These are phyloP conservation scores for Jacaranda mimosifolia DNA, from an alignment of 257 asterid genomes.

Conservation along the genomic window DNA sequence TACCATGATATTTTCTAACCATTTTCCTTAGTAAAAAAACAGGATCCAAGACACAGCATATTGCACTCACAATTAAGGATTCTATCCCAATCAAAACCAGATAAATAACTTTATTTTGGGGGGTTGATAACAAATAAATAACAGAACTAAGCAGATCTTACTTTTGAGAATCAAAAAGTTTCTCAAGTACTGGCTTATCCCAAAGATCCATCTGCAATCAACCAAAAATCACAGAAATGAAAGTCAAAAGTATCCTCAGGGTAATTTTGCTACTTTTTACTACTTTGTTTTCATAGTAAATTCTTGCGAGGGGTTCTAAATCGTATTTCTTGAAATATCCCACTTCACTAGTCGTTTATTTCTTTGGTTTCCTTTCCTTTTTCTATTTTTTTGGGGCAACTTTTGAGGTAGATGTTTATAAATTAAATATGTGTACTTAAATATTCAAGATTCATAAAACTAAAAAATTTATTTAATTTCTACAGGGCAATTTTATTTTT, in stretches of 20 bases:
- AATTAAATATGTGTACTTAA: too few species aligned
- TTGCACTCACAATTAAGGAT: constrained; percentile 25
- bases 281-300: too few species aligned
- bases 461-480: too few species aligned
- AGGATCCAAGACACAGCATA: constrained; percentile 24
- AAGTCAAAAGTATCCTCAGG: neutral
- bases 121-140: neutral
- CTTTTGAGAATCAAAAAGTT: constrained; percentile 84
- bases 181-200: constrained; percentile 82
- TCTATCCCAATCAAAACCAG: neutral
- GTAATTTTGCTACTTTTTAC: too few species aligned
- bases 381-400: too few species aligned
- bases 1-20: neutral
- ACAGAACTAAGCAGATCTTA: constrained; percentile 47
- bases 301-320: too few species aligned
- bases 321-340: too few species aligned
- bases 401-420: too few species aligned
- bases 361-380: too few species aligned
- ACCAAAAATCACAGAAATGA: constrained; percentile 33
- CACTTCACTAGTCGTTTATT: too few species aligned
- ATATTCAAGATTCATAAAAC: too few species aligned
- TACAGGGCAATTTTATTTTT: too few species aligned
- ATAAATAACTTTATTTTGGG: neutral
- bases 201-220: constrained; percentile 81
- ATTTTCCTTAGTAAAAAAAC: neutral